These are phyloP conservation scores for Citeromyces siamensis DNA, from an alignment of 1,139 yeast species.

Conservation along the genomic window DNA sequence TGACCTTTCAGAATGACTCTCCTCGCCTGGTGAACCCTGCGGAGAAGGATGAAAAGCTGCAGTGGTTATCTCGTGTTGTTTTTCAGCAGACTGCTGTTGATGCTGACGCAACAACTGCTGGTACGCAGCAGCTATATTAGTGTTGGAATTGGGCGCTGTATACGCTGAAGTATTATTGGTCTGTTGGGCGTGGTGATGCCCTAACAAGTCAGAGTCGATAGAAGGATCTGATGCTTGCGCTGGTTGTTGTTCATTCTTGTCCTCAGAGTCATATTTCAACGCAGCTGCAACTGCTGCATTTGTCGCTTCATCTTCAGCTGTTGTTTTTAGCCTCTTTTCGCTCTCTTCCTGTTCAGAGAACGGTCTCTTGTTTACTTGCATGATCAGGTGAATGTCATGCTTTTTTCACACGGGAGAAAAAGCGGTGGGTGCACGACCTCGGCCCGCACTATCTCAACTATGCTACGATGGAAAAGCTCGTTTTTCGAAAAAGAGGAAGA, in stretches of 20 bases:
- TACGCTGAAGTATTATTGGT: conserved; percentile 5
- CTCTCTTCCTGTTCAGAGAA: conserved; percentile 1
- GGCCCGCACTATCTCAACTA: not conserved
- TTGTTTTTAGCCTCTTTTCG: conserved; percentile 4
- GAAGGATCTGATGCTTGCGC: conserved; percentile 3
- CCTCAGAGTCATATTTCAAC: conserved; percentile 4
- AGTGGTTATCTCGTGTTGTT: conserved; percentile 2
- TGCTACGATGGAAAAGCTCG: conserved; percentile 1
- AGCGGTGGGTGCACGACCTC: not conserved
- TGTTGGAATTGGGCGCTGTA: not conserved
- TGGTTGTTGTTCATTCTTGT: conserved; percentile 1
- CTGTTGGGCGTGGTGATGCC: conserved; percentile 3
- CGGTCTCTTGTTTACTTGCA: conserved; percentile 4
- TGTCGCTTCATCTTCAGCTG: conserved; percentile 1
- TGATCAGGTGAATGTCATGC: conserved; percentile 4
- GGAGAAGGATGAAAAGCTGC: conserved; percentile 1
- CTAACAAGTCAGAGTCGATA: conserved; percentile 5
- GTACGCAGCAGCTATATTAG: not conserved
- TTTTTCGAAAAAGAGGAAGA: conserved; percentile 1
- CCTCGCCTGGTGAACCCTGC: conserved; percentile 3
- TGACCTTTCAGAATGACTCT: conserved; percentile 17
- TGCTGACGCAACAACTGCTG: conserved; percentile 5
- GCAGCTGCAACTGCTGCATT: conserved; percentile 5
- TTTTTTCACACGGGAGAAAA: not conserved
- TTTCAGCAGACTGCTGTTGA: conserved; percentile 3